Base-by-base conservation (phyloP, 2,329 filamentous ascomycete genomes). In the Colletotrichum plurivorum region DNA sequence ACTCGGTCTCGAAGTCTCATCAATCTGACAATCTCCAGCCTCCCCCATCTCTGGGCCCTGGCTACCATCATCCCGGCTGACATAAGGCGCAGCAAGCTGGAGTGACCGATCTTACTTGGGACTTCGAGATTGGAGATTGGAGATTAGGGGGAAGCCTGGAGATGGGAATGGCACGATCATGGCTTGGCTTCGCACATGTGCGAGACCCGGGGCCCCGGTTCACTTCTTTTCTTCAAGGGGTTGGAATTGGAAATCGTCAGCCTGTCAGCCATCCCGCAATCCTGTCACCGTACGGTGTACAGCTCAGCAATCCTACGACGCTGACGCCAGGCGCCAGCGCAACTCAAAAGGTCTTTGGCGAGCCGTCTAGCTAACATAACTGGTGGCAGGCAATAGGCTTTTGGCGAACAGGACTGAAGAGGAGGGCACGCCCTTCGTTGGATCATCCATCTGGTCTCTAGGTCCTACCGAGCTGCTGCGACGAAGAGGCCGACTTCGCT, bases 401-500 rank as follows among this genome's bases (percentile, higher is more conserved):
- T 25, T 18, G 63, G 51, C 31, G 52, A 58, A 45, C 57, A 39
- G 41, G 31, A 46, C 53, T 48, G 61, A 65, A 36, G 20, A 20
- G 18, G 65, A 52, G 46, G 54, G 61, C 53, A 53, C 20, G 39
- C 16, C 12, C 20, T 46, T 41, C 20, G 41, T 59, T 68, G 48
- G 53, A 39, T 31, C 27, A 56, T 41, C 41, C 43, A 53, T 53
- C 53, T 39, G 52, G 25, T 63, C 31, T 53, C 15, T 12, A 20
- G 16, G 16, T n/a, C 43, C 52, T 12, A 36, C 43, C 18, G 45
- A 53, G 45, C 45, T 25, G 4, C n/a, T 25, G 45, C n/a, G n/a
- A 59, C 18, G 9, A 51, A 36, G 58, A 54, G 49, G 49, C 54
- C 66, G 66, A 69, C 41, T 59, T 69, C 61, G 66, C 61, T 69